Base-by-base conservation (phyloP, 108 stramenopile genomes). In the Cyclotella baltica region DNA sequence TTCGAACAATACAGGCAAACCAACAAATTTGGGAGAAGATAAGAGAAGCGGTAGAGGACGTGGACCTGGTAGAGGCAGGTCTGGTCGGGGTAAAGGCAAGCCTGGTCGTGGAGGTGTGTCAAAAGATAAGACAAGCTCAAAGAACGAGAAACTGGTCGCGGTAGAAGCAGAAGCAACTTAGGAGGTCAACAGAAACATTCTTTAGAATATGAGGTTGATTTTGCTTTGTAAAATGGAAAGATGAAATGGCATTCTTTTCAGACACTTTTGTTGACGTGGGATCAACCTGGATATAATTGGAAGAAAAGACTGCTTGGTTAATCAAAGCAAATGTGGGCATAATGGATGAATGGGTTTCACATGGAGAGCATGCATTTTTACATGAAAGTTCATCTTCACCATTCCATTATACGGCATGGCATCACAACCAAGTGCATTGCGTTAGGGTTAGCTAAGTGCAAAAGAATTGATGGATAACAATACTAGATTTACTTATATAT, bases 21-120 rank as follows among this genome's bases (percentile, higher is more conserved):
- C 59, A 16, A n/a, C 55, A 11, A 27, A 18, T 34, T 30, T 33
- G 33, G 59, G 59, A 1, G 31, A 33, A 61, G 59, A 61, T 1
- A 61, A 61, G 59, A 61, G 59, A 43, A 43, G 63, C 22, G 63
- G 63, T 11, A 40, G 63, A 43, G 63, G 63, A 0, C 63, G 63
- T 43, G 63, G 63, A 30, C 13, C 43, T 40, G 63, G 63, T 4
- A 40, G 63, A 64, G 61, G 61, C 31, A 55, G 40, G 40, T 56
- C 31, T 16, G 19, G 18, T 2, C 13, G 30, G 18, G 38, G 63
- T 30, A 15, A 40, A 64, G 63, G 63, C 11, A 64, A 43, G 25
- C 13, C 40, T 35, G 13, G 13, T 13, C 22, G 28, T 22, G 22
- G 56, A 23, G 28, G 27, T 25, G 25, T 13, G 28, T 27, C 27